phyloP scores from a whole-genome alignment of 257 asterid genomes.

The Fraxinus cuspidata region DNA sequence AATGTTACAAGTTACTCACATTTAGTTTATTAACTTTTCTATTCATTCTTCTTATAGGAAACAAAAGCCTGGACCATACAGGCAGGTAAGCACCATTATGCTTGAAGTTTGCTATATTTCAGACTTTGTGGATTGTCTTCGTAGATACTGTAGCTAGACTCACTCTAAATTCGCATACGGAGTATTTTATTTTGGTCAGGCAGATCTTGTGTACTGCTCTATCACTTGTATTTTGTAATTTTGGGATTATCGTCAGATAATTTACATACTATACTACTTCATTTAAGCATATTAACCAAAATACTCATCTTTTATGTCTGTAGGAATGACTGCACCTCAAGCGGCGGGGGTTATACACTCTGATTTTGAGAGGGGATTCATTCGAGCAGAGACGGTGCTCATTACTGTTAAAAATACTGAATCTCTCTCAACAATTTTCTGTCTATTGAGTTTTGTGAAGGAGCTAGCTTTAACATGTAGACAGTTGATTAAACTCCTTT shows the following conservation, averaged over 20 bases:
- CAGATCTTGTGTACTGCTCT: constrained; percentile 8
- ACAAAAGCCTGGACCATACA: constrained; percentile 96
- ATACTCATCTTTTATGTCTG: constrained; percentile 19
- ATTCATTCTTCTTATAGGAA: constrained; percentile 56
- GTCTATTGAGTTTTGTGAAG: constrained; percentile 11
- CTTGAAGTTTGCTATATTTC: constrained; percentile 18
- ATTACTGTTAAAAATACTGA: constrained; percentile 12
- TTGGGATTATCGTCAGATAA: constrained; percentile 12
- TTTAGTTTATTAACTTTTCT: constrained; percentile 16
- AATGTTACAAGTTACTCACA: constrained; percentile 1
- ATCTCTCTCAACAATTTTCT: constrained; percentile 7
- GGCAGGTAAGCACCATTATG: constrained; percentile 50
- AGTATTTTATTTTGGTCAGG: constrained; percentile 7
- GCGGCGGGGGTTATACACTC: constrained; percentile 99
- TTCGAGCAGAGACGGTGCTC: constrained; percentile 96
- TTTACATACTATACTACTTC: constrained; percentile 1
- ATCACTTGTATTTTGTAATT: constrained; percentile 16
- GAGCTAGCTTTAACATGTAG: constrained; percentile 8
- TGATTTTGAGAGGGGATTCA: constrained; percentile 96
- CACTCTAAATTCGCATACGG: neutral
- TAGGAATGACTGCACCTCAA: constrained; percentile 99
- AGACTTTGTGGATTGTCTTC: neutral
- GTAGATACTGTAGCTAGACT: constrained; percentile 7
- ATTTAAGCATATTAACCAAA: constrained; percentile 17
- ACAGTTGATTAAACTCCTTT: neutral